Percentiles rank a stretch among this genome's conserved stretches.
Evolutionary conservation across 1,284 basidiomycete species (phyloP).

Genomic region (Anthracocystis walkeri): DNA sequence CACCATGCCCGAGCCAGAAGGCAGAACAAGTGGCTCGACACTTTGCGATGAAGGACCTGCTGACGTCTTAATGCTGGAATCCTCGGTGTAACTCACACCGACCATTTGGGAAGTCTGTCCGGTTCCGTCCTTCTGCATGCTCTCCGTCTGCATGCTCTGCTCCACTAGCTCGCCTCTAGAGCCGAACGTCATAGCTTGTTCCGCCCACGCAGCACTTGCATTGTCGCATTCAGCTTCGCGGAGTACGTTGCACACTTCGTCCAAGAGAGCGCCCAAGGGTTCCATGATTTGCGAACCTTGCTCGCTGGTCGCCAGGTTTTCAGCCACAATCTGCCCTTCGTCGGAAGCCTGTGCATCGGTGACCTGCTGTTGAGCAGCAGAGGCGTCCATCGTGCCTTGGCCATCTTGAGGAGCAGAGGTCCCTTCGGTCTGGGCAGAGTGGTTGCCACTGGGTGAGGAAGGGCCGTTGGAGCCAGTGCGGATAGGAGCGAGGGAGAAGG

Average conservation of each 20-base stretch:
- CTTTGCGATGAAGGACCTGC: not conserved
- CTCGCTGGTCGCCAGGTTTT: not conserved
- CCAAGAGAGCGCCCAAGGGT: not conserved
- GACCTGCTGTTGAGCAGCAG: not conserved
- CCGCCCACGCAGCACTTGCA: not conserved
- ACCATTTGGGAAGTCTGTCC: not conserved
- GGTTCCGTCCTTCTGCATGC: not conserved
- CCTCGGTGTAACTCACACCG: slow-evolving; percentile 1
- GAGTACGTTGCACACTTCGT: not conserved
- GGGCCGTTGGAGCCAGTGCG: not conserved
- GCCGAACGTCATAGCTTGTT: not conserved
- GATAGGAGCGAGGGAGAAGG: not conserved
- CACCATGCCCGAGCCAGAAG: not conserved
- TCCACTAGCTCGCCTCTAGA: not conserved
- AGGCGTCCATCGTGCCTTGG: not conserved
- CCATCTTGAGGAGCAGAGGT: not conserved
- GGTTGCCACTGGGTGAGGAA: not conserved
- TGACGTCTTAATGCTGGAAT: not conserved
- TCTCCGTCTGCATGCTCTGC: not conserved
- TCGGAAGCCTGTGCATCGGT: not conserved
- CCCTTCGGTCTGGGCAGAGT: not conserved
- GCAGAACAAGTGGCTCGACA: not conserved
- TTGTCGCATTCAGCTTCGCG: not conserved
- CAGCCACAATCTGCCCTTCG: not conserved
- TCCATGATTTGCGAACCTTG: not conserved